Evolutionary conservation across 2,329 filamentous ascomycete species (phyloP), one percentile per base, ranked within the genome.

Genomic region (Alternaria ventricosa): DNA sequence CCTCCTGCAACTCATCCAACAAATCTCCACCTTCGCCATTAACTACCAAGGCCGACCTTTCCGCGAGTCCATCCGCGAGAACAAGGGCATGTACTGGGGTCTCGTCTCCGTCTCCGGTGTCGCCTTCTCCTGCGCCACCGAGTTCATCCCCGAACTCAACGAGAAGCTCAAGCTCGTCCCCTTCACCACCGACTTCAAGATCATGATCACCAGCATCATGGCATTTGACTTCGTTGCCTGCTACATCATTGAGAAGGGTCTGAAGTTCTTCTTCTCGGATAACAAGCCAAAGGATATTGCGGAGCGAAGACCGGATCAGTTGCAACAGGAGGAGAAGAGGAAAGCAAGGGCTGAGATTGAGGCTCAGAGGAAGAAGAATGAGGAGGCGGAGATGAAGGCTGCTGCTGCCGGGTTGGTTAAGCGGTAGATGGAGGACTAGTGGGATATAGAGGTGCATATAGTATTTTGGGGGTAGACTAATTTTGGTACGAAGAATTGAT

Each of bases 21-120:
- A 99, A 81, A 97, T 99, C 77, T 97, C 94, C 23, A 99, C 96
- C 4, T 99, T 99, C 75, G 94, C 96, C 65, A 97, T 99, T 85
- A 99, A 99, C 85, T 99, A 99, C 85, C 96, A 99, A 82, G 96
- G 96, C 63, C 92, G 96, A 10, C 96, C 96, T 12, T 99, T 99
- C 91, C 92, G 96, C 64, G 96, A 99, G 83, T 92, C 92, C 22
- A 93, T 99, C 70, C 90, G 92, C 6, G 96, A 97, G 83, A 99
- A 99, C 85, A 92, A 90, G 80, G 94, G 93, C 79, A 99, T 99
- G 96, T 99, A 96, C 84, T 99, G 92, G 86, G 96, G 96, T 63
- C 93, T 99, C 60, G 84, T 99, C 44, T 91, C 92, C 68, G 95
- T 97, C 15, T 93, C 93, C 0, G 93, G 86, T 45, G 92, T 99